These are phyloP conservation scores for Phytophthora fragariaefolia DNA, from an alignment of 352 stramenopile species.

Conservation along the genomic window DNA sequence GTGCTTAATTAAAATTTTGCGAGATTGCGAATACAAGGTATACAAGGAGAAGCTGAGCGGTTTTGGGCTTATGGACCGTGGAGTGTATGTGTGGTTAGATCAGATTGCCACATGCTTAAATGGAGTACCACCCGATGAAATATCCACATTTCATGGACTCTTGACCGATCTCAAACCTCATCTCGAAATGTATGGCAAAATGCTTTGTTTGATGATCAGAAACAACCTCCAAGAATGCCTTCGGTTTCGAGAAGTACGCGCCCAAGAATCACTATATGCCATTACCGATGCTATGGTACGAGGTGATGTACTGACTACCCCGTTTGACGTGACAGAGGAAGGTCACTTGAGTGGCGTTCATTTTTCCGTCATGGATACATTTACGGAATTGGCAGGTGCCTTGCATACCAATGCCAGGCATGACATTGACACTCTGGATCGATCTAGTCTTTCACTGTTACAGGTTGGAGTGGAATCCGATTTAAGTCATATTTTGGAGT, in stretches of 20 bases:
- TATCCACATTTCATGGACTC: conserved; percentile 18
- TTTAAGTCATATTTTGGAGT: conserved; percentile 56
- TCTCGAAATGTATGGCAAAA: conserved; percentile 47
- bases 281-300: conserved; percentile 53
- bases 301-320: conserved; percentile 34
- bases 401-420: conserved; percentile 5
- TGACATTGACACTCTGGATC: conserved; percentile 2
- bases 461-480: conserved; percentile 64
- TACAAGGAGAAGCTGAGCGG: conserved; percentile 61
- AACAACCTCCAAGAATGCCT: conserved; percentile 48
- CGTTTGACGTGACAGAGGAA: conserved; percentile 21
- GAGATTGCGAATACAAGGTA: conserved; percentile 36
- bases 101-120: conserved; percentile 56
- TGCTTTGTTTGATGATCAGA: conserved; percentile 61
- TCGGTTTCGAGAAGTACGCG: conserved; percentile 62
- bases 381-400: conserved; percentile 45
- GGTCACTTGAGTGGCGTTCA: conserved; percentile 8
- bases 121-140: conserved; percentile 15
- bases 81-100: conserved; percentile 57
- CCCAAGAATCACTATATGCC: conserved; percentile 64
- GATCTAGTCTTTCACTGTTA: conserved; percentile 35
- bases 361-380: conserved; percentile 47
- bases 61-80: conserved; percentile 71
- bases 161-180: conserved; percentile 43
- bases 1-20: conserved; percentile 71